Evolutionary conservation across 1,139 yeast species (phyloP).

Genomic region (Magnusiomyces ingens): DNA sequence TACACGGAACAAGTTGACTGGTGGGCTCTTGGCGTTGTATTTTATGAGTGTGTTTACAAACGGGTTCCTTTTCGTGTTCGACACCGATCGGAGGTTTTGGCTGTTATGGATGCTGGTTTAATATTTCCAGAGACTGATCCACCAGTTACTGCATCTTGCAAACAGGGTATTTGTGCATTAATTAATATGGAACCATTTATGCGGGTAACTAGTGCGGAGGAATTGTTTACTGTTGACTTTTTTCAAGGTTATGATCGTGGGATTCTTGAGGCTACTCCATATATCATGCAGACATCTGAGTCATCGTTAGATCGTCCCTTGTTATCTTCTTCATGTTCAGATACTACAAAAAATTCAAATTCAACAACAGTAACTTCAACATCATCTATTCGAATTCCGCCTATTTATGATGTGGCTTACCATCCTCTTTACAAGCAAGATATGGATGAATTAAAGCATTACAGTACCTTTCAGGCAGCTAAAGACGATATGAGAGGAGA

Average conservation of each 20-base stretch:
- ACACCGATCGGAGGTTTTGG: slow-evolving; percentile 12
- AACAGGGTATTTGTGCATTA: slow-evolving; percentile 23
- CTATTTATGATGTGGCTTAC: slow-evolving; percentile 1
- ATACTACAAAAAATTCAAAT: background rate
- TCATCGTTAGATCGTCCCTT: background rate
- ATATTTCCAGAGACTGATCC: slow-evolving; percentile 21
- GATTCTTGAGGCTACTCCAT: slow-evolving; percentile 14
- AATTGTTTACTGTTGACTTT: slow-evolving; percentile 20
- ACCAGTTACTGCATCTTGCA: slow-evolving; percentile 22
- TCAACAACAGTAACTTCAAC: background rate
- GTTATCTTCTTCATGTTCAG: background rate
- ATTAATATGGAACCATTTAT: slow-evolving; percentile 20
- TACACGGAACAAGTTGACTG: slow-evolving; percentile 77
- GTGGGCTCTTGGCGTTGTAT: slow-evolving; percentile 88
- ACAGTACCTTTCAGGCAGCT: background rate
- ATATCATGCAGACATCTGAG: background rate
- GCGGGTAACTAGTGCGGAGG: slow-evolving; percentile 18
- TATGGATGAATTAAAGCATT: background rate
- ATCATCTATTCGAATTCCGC: background rate
- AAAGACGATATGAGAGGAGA: slow-evolving; percentile 4
- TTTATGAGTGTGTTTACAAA: slow-evolving; percentile 75
- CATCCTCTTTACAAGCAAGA: slow-evolving; percentile 2
- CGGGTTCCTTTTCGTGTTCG: slow-evolving; percentile 77
- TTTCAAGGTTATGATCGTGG: slow-evolving; percentile 18
- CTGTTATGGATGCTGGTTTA: slow-evolving; percentile 8